Conservation (phyloP, 2,329 filamentous ascomycete species). For the Escovopsis weberi region DNA sequence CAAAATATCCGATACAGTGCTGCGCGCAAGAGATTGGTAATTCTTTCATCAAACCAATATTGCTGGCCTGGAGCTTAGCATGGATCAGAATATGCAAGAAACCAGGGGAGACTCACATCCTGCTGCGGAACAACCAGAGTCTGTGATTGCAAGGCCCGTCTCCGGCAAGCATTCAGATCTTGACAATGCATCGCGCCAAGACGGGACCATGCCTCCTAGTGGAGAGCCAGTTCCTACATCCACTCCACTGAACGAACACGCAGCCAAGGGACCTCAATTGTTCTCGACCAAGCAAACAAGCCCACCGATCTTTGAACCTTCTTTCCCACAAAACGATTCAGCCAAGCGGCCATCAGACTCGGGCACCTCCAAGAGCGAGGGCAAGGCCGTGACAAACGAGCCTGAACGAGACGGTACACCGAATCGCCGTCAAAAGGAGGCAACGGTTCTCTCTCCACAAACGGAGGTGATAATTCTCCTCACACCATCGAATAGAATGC, state of each 20-base stretch:
- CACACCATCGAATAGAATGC: too few relatives aligned
- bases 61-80: background rate
- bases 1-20: too few relatives aligned
- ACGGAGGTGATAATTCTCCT: too few relatives aligned
- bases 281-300: background rate
- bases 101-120: constrained; percentile 1
- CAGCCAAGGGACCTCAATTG: constrained; percentile 4
- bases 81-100: constrained; percentile 1
- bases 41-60: background rate
- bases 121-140: constrained; percentile 2
- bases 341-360: background rate
- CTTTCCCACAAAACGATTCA: background rate
- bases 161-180: constrained; percentile 1
- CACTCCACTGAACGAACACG: constrained; percentile 1
- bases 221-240: background rate
- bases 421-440: too few relatives aligned
- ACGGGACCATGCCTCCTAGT: background rate
- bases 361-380: background rate
- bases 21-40: too few relatives aligned
- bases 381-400: too few relatives aligned
- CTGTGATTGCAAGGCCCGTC: background rate
- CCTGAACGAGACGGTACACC: too few relatives aligned
- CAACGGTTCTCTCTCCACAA: too few relatives aligned
- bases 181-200: background rate
- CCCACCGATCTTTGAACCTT: background rate